Base-by-base conservation (phyloP, 2,329 filamentous ascomycete genomes). In the Geosmithia morbida region DNA sequence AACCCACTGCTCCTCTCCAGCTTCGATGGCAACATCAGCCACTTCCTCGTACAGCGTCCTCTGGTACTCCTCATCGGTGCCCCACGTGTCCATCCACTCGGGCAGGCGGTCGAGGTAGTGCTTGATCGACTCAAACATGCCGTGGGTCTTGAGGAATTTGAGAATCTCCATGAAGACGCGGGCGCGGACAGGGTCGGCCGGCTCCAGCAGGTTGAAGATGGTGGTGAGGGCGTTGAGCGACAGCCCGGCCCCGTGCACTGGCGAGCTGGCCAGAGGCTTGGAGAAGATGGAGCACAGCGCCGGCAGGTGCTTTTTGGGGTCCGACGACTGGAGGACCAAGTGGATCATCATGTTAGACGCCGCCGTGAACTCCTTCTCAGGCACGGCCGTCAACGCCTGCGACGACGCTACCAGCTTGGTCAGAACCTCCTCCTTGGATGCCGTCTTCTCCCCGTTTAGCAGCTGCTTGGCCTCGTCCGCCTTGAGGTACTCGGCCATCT, bases 281-380 rank as follows among this genome's bases (percentile, higher is more conserved):
- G 80, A 79, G 61, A 98, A 85, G 69, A 94, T 90, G 59, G 81
- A 75, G 79, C 92, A 97, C 59, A 98, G 82, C 57, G 78, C 77
- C 50, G 87, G 85, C 54, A 98, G 81, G 71, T 92, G 85, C 68
- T 85, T 86, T 66, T 87, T 83, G 55, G 85, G 78, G 57, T 89
- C 86, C 57, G 85, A 79, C 50, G 88, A 87, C 69, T 94, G 87
- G 59, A 87, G 76, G 55, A 94, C 80, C 51, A 98, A 82, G 72
- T 96, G 87, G 61, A 97, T 83, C 64, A 98, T 83, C 57, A 97
- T 83, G 71, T 98, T 97, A 71, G 96, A 96, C 51, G 90, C 87
- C 50, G 90, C 84, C 51, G 87, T 89, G 65, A 96, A 92, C 67
- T 97, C 90, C 77, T 92, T 94, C 75, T 98, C 92, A 50, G 90